These are phyloP conservation scores for Kandelia obovata DNA, from an alignment of 345 rosid species.

Conservation along the genomic window DNA sequence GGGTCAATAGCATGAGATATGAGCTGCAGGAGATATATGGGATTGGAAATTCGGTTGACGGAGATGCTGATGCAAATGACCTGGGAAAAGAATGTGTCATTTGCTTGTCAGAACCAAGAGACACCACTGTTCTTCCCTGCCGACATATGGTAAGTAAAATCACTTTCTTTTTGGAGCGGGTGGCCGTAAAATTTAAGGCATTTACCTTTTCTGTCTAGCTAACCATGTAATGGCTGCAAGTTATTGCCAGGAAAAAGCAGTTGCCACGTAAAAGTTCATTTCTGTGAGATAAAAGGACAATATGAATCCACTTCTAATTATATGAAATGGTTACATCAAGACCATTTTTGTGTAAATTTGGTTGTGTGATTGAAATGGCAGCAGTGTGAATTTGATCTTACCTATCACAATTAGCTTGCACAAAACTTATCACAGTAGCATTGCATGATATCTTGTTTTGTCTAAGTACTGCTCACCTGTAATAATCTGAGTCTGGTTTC, in stretches of 20 bases:
- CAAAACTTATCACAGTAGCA: too few species aligned
- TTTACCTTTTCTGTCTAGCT: background rate
- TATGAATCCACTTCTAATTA: background rate
- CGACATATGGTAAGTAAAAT: constrained; percentile 77
- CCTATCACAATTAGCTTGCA: background rate
- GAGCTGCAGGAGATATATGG: constrained; percentile 98
- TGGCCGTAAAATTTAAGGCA: background rate
- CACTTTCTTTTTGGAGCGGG: background rate
- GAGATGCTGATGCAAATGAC: constrained; percentile 73
- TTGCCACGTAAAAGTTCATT: background rate
- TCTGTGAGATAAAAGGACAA: background rate
- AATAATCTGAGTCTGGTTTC: background rate
- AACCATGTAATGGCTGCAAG: background rate
- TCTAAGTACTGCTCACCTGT: too few species aligned
- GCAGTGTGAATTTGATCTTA: background rate
- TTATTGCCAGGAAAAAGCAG: background rate
- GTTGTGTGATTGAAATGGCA: background rate
- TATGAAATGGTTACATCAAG: background rate
- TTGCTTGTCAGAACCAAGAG: constrained; percentile 92
- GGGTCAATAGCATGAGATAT: constrained; percentile 71
- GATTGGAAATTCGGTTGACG: constrained; percentile 85
- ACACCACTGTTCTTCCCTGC: constrained; percentile 95
- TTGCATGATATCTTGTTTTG: too few species aligned
- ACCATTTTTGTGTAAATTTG: background rate
- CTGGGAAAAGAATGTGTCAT: constrained; percentile 94